Evolutionary conservation across 345 rosid species (phyloP).

Genomic region (Euphorbia peplus): DNA sequence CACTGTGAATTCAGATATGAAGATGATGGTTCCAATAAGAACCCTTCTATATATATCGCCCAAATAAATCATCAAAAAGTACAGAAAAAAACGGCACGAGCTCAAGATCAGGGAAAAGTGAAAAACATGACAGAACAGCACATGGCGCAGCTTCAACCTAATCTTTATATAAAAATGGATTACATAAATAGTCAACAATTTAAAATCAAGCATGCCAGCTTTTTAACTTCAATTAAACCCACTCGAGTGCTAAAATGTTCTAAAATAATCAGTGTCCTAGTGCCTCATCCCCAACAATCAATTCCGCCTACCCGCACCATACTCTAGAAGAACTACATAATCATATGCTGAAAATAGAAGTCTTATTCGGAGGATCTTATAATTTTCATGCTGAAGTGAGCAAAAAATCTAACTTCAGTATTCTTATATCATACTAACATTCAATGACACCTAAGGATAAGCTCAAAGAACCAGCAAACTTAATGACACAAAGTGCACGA

Average conservation of each 20-base stretch:
- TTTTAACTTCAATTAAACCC: not conserved
- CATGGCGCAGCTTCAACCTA: not conserved
- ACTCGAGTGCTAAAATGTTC: not conserved
- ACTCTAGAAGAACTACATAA: not conserved
- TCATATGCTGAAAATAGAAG: not conserved
- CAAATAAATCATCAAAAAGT: not conserved
- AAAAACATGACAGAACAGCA: not conserved
- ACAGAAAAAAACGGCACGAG: not conserved
- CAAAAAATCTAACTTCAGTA: not conserved
- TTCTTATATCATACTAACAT: not conserved
- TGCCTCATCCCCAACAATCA: not conserved
- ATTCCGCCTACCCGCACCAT: not conserved
- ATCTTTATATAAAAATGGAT: not conserved
- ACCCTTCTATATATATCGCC: not conserved
- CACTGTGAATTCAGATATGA: not conserved
- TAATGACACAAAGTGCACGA: not conserved
- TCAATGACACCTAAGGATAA: conserved; percentile 6
- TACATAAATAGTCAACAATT: not conserved
- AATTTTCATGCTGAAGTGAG: not conserved
- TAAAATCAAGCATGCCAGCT: not conserved
- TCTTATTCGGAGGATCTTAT: not conserved
- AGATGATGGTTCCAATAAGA: not conserved
- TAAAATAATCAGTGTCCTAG: not conserved
- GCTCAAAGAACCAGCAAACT: not conserved
- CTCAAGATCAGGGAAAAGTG: not conserved